phyloP scores from a whole-genome alignment of 495 filamentous ascomycete genomes.

The Clohesyomyces aquaticus region DNA sequence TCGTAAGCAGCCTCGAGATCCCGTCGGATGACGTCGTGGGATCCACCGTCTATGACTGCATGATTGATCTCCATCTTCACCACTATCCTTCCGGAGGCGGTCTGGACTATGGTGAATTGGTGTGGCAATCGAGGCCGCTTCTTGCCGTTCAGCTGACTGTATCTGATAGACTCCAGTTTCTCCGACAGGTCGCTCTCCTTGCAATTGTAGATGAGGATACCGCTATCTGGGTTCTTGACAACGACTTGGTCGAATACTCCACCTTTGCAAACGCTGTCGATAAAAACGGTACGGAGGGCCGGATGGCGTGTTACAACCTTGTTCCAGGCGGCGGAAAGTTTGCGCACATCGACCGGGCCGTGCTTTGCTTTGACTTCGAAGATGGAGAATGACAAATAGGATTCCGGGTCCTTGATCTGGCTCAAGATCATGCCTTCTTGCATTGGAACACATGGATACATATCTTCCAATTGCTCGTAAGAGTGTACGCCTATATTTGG shows the following conservation, averaged over 20 bases:
- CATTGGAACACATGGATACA: conserved; percentile 53
- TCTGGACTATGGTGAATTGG: conserved; percentile 55
- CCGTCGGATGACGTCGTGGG: conserved; percentile 54
- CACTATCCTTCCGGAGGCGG: conserved; percentile 48
- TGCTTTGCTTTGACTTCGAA: conserved; percentile 50
- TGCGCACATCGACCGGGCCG: conserved; percentile 47
- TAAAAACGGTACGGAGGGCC: conserved; percentile 59
- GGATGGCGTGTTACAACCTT: conserved; percentile 59
- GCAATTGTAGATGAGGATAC: conserved; percentile 51
- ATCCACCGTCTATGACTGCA: conserved; percentile 56
- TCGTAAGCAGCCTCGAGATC: conserved; percentile 57
- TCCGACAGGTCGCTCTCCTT: conserved; percentile 45
- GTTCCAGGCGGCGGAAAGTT: conserved; percentile 57
- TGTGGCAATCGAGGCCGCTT: conserved; percentile 52
- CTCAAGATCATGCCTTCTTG: conserved; percentile 55
- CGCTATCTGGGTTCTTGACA: conserved; percentile 49
- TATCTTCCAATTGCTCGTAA: conserved; percentile 47
- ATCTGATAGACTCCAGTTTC: conserved; percentile 48
- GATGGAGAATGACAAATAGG: conserved; percentile 55
- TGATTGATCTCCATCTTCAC: conserved; percentile 63
- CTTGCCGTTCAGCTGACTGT: conserved; percentile 47
- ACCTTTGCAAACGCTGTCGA: conserved; percentile 56
- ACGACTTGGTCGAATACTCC: conserved; percentile 61
- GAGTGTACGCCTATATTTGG: conserved; percentile 23
- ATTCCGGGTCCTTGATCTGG: conserved; percentile 53